Base-by-base conservation (phyloP, 1,139 yeast genomes). In the Kodamaea derodonti region DNA sequence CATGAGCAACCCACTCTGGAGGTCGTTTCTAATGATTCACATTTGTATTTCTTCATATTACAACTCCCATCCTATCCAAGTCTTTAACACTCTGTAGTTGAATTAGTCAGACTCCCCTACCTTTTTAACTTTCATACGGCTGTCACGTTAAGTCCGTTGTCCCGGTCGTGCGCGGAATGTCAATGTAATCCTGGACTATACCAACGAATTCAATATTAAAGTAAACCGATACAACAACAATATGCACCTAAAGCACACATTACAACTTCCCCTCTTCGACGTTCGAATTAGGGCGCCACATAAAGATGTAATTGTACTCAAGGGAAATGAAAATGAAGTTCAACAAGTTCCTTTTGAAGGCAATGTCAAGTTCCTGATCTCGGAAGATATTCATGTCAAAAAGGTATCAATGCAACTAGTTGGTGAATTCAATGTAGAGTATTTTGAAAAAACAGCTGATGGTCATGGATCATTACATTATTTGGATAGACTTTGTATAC, bases 301-400 rank as follows among this genome's bases (percentile, higher is more conserved):
- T 50, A 75, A 75, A 37, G 79, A 80, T 53, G 54, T 75, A 30
- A 42, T 80, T 0, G 41, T 81, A 2, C 62, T 81, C 16, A 64
- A 65, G 36, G 88, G 86, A 0, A 69, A 77, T 20, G 80, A 76
- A 31, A 63, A 62, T 37, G 87, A 80, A 43, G 65, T 80, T 20
- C 78, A 77, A 7, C 63, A 74, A 2, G 63, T 75, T 0, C 63
- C 72, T 3, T 49, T 82, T 22, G 68, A 69, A 18, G 90, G 90
- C 0, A 66, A 66, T 29, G 65, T 81, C 30, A 78, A 79, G 24
- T 59, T 81, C 31, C 67, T 79, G 3, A 53, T 79, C 5, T 74
- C 75, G 7, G 75, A 72, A 25, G 73, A 75, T 31, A 58, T 74
- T 28, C 68, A 69, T 24, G 67, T 80, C 13, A 73, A 71, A 38